A percentile compares a stretch with the other conserved stretches of the same genome.
Evolutionary conservation across 1,284 basidiomycete species (phyloP).

Genomic region (Cystobasidium slooffiae): DNA sequence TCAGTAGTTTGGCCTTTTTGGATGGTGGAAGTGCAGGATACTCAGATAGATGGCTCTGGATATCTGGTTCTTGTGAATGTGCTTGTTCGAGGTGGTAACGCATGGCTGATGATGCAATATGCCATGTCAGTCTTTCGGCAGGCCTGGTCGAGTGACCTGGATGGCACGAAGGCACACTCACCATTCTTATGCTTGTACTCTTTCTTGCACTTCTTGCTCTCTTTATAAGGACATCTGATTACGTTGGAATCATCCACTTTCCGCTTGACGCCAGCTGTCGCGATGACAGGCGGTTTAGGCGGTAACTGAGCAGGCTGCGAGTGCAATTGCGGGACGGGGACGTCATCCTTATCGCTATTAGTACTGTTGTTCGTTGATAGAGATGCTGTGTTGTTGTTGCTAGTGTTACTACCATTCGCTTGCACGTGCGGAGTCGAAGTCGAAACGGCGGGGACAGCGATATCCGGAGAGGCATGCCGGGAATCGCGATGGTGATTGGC

Average conservation of each 20-base stretch:
- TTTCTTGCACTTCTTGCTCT: conserved; percentile 26
- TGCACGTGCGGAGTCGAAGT: not conserved
- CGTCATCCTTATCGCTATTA: not conserved
- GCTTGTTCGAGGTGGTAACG: conserved; percentile 35
- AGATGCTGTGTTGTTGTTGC: not conserved
- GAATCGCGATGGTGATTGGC: not conserved
- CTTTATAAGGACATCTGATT: conserved; percentile 32
- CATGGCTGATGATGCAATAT: conserved; percentile 7
- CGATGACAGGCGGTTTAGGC: not conserved
- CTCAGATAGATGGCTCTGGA: not conserved
- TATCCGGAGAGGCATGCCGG: conserved; percentile 24
- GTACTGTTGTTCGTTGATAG: not conserved
- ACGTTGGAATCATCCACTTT: conserved; percentile 20
- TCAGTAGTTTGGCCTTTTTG: conserved; percentile 11
- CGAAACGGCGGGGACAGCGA: conserved; percentile 17
- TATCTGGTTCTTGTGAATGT: conserved; percentile 32
- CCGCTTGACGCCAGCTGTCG: conserved; percentile 20
- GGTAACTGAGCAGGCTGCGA: not conserved
- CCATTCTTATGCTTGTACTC: conserved; percentile 38
- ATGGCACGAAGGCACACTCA: not conserved
- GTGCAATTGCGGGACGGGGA: conserved; percentile 8
- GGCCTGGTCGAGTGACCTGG: not conserved
- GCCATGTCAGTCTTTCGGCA: not conserved
- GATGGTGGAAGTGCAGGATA: conserved; percentile 12
- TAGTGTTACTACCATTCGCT: no score